Base-by-base conservation (phyloP, 2,329 filamentous ascomycete genomes). In the Xylariaceae sp. region DNA sequence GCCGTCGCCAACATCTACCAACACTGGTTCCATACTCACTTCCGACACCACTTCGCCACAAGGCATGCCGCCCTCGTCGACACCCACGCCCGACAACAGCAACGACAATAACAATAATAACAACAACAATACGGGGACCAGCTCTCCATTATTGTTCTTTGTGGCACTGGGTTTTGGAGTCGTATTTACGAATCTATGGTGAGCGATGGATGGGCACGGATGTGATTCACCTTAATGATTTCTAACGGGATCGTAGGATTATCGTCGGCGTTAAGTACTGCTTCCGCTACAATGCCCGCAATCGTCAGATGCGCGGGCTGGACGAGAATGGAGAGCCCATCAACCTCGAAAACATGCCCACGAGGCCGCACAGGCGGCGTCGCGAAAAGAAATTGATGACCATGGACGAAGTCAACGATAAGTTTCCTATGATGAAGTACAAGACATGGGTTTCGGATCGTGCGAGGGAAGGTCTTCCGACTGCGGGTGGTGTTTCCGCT, bases 181-280 rank as follows among this genome's bases (percentile, higher is more conserved):
- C 16, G 93, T 98, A 34, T 98, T 98, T 61, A 98, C 93, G 38
- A 98, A 98, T 65, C 71, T 98, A 66, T 98, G 93, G 93, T 97
- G 76, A 72, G 85, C 65, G 22, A 26, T 11, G 22, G 6, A 26
- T 11, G 6, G 22, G 11, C 22, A 26, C 11, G 22, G 11, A 6
- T 11, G 11, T 26, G 22, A 26, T 26, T 26, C 6, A 26, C 22
- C 22, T n/a, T n/a, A 26, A 26, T 6, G 22, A 26, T 47, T 45
- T 22, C 53, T 64, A 53, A 64, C 51, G 44, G 13, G 39, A 4
- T 11, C 32, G 39, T 57, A 98, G 93, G 93, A 98, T 98, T 58
- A 98, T 98, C 56, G 93, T 98, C 47, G 93, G 93, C 54, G 93
- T 98, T 47, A 98, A 98, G 70, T 98, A 98, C 66, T 98, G 93